A percentile compares a stretch with the other conserved stretches of the same genome.
Conservation (phyloP, 1,284 basidiomycete genomes). For the Sanguinoderma infundibulare region DNA sequence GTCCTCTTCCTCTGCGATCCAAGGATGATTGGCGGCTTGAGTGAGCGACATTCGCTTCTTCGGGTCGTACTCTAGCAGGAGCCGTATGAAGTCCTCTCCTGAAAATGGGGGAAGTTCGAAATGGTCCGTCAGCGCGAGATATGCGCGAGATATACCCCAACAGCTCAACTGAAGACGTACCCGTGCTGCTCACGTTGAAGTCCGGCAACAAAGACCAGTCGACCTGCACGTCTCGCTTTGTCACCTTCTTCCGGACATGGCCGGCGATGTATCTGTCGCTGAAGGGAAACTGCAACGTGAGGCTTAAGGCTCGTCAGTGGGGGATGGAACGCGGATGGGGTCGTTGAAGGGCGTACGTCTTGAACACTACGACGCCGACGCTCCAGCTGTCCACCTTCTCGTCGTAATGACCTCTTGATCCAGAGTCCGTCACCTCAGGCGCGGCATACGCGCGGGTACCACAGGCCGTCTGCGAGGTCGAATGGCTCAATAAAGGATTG, state of each 20-base stretch:
- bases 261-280: not conserved
- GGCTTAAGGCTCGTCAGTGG: not conserved
- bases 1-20: not conserved
- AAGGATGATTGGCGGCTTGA: conserved; percentile 1
- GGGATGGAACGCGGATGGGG: too few relatives aligned
- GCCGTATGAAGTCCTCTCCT: conserved; percentile 7
- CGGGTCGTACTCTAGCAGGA: conserved; percentile 3
- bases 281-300: not conserved
- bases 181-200: not conserved
- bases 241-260: not conserved
- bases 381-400: conserved; percentile 7
- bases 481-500: not conserved
- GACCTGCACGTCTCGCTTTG: not conserved
- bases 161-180: not conserved
- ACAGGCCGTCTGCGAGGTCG: not conserved
- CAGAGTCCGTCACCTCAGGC: not conserved
- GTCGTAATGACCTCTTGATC: not conserved
- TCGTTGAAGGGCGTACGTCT: not conserved
- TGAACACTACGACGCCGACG: conserved; percentile 1
- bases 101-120: not conserved
- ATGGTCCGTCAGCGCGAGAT: not conserved
- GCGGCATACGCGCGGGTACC: conserved; percentile 1
- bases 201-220: not conserved
- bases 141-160: too few relatives aligned
- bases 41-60: conserved; percentile 5